phyloP scores from a whole-genome alignment of 2,329 filamentous ascomycete genomes.

The Hypocreales sp. region DNA sequence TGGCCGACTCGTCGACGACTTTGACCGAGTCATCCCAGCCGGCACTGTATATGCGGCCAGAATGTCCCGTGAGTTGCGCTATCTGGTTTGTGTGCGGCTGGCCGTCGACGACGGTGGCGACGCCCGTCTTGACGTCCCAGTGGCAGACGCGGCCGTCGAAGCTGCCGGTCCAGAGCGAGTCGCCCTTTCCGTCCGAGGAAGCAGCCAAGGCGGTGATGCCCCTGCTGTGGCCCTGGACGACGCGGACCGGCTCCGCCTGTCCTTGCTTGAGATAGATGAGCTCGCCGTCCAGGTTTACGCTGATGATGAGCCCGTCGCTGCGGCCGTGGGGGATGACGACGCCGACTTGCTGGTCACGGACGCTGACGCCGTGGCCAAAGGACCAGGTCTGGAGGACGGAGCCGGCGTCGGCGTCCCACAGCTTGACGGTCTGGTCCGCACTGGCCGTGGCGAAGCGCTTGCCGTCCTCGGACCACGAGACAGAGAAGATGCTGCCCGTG shows the following conservation, averaged over 20 bases:
- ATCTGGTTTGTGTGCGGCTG: conserved; percentile 77
- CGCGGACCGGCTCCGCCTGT: conserved; percentile 48
- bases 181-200: conserved; percentile 31
- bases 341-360: conserved; percentile 82
- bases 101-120: conserved; percentile 59
- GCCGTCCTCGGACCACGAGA: conserved; percentile 81
- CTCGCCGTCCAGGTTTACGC: conserved; percentile 74
- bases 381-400: conserved; percentile 70
- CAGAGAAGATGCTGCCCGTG: conserved; percentile 80
- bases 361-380: conserved; percentile 62
- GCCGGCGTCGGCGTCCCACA: conserved; percentile 80
- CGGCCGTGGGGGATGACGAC: conserved; percentile 78
- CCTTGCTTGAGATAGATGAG: conserved; percentile 76
- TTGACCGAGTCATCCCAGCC: conserved; percentile 91
- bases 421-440: conserved; percentile 84
- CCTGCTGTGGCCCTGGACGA: conserved; percentile 83
- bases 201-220: conserved; percentile 59
- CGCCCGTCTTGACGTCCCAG: conserved; percentile 64
- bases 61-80: conserved; percentile 50
- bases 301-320: conserved; percentile 77
- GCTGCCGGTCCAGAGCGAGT: conserved; percentile 75
- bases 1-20: conserved; percentile 57
- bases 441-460: conserved; percentile 80
- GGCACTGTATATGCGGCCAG: conserved; percentile 62
- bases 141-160: conserved; percentile 77